phyloP scores from a whole-genome alignment of 805 yeast genomes.

The Cyberlindnera petersonii region DNA sequence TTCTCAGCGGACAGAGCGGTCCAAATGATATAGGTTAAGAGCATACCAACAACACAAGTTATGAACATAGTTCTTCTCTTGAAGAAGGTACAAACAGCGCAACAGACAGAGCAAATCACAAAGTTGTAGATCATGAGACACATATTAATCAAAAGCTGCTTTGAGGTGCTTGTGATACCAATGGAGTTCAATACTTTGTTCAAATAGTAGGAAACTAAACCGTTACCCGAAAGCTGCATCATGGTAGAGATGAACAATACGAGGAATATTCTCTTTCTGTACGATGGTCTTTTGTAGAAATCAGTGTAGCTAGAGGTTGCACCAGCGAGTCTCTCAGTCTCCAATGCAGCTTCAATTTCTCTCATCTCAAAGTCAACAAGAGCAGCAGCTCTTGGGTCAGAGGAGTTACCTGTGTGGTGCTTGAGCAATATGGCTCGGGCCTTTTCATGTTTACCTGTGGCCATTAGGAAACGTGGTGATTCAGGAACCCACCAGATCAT shows the following conservation, averaged over 20 bases:
- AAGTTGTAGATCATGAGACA: too few species aligned
- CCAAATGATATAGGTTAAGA: constrained; percentile 36
- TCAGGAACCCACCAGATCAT: too few species aligned
- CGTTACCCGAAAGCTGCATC: constrained; percentile 49
- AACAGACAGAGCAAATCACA: too few species aligned
- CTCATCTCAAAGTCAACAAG: constrained; percentile 36
- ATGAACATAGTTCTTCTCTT: constrained; percentile 37
- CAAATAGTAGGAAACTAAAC: constrained; percentile 45
- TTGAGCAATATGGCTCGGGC: constrained; percentile 40
- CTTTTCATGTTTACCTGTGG: too few species aligned
- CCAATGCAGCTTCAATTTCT: too few species aligned
- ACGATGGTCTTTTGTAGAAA: constrained; percentile 31
- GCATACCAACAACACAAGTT: constrained; percentile 34
- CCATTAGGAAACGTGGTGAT: too few species aligned
- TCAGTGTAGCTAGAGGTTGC: constrained; percentile 33
- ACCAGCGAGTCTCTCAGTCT: too few species aligned
- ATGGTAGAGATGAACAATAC: constrained; percentile 31
- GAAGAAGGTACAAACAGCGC: constrained; percentile 18
- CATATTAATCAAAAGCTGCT: too few species aligned
- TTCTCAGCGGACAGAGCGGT: constrained; percentile 43
- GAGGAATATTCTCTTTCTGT: constrained; percentile 39
- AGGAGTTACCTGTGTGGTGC: constrained; percentile 35
- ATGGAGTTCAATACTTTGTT: too few species aligned
- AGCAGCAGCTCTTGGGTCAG: constrained; percentile 16
- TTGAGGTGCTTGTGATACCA: too few species aligned